Percentiles rank a stretch among this genome's conserved stretches.
phyloP scores from a whole-genome alignment of 1,284 basidiomycete genomes.

The Ustilago sp. region DNA sequence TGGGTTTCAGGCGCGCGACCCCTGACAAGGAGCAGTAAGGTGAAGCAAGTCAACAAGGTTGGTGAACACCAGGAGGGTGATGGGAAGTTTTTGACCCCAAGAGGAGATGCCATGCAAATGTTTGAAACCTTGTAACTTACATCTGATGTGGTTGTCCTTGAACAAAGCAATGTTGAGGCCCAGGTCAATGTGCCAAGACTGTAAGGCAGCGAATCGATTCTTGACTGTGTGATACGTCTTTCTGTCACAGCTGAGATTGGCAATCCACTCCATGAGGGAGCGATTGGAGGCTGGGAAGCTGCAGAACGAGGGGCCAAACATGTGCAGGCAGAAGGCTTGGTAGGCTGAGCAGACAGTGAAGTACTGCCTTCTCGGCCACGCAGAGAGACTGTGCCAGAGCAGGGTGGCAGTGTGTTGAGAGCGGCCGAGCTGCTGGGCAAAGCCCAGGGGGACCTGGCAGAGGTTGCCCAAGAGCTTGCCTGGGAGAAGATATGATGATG shows the following conservation, averaged over 20 bases:
- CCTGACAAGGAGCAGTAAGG: not conserved
- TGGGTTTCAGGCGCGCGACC: too few species aligned
- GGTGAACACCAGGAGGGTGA: not conserved
- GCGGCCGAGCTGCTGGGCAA: not conserved
- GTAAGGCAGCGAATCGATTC: not conserved
- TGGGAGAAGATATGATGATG: not conserved
- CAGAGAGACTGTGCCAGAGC: not conserved
- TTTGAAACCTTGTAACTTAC: not conserved
- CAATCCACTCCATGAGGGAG: not conserved
- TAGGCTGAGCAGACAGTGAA: not conserved
- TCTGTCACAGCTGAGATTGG: not conserved
- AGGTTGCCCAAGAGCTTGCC: not conserved
- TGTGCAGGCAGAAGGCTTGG: slow-evolving; percentile 1
- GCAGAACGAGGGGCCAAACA: not conserved
- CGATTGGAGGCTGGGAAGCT: not conserved
- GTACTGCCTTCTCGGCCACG: not conserved
- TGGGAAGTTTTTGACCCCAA: not conserved
- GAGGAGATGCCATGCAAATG: not conserved
- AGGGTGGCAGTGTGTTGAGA: not conserved
- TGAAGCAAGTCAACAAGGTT: not conserved
- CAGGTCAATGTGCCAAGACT: not conserved
- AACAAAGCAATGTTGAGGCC: not conserved
- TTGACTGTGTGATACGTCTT: not conserved
- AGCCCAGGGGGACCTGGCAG: not conserved
- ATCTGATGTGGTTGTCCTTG: not conserved